Evolutionary conservation across 768 basidiomycete species (phyloP).

Genomic region (Macrolepiota fuliginosa): DNA sequence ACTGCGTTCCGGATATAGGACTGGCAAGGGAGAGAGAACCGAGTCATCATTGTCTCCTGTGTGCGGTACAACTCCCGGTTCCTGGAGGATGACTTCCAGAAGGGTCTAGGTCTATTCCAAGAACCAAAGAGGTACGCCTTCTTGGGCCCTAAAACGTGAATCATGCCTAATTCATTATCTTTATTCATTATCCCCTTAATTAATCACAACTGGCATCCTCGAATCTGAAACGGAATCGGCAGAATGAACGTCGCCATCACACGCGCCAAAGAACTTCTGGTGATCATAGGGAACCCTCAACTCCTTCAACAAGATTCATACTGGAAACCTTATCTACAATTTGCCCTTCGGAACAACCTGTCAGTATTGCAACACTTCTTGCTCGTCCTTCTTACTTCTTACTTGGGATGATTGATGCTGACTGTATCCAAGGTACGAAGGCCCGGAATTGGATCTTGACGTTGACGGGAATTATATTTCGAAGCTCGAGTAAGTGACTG

Average conservation of each 20-base stretch:
- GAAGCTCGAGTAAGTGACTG: slow-evolving; percentile 39
- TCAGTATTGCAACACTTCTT: slow-evolving; percentile 20
- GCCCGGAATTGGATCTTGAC: slow-evolving; percentile 40
- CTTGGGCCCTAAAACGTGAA: neutral
- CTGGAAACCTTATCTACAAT: slow-evolving; percentile 50
- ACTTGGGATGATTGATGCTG: neutral
- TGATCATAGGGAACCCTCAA: slow-evolving; percentile 44
- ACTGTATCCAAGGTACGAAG: slow-evolving; percentile 35
- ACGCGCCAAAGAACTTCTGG: slow-evolving; percentile 50
- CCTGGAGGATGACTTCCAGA: slow-evolving; percentile 44
- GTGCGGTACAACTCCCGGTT: slow-evolving; percentile 45
- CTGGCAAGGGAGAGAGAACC: slow-evolving; percentile 50
- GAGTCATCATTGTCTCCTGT: slow-evolving; percentile 50
- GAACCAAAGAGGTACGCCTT: slow-evolving; percentile 42
- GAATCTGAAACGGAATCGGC: neutral
- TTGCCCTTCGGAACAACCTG: slow-evolving; percentile 45
- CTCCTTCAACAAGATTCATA: slow-evolving; percentile 44
- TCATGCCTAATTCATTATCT: neutral
- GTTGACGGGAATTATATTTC: slow-evolving; percentile 49
- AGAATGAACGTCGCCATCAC: slow-evolving; percentile 58
- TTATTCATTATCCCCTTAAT: neutral
- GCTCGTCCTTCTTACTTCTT: neutral
- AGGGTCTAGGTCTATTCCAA: slow-evolving; percentile 43
- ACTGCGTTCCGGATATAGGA: slow-evolving; percentile 25
- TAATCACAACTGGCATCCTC: neutral